These are phyloP conservation scores for Mucor irregularis DNA, from an alignment of 371 early-diverging fungal species.

Conservation along the genomic window DNA sequence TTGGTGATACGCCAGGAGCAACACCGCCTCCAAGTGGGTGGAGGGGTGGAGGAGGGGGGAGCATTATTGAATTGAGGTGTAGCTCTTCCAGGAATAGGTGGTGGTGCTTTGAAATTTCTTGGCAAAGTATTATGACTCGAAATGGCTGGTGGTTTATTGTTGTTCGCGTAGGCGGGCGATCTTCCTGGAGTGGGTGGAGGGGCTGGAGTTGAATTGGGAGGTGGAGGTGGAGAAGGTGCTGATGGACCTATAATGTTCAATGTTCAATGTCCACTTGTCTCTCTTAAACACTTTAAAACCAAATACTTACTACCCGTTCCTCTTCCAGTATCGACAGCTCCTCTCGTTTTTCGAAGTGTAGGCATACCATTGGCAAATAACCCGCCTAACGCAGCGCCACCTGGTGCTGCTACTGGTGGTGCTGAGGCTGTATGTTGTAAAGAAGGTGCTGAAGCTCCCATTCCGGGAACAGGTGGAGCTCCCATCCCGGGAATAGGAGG, in stretches of 20 bases:
- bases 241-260: not conserved
- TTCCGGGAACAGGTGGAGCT: slow-evolving; percentile 21
- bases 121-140: slow-evolving; percentile 29
- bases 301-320: slow-evolving; percentile 14
- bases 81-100: slow-evolving; percentile 37
- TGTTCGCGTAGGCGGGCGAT: slow-evolving; percentile 9
- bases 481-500: slow-evolving; percentile 43
- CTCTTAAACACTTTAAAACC: not conserved
- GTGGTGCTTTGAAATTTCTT: slow-evolving; percentile 41
- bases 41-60: slow-evolving; percentile 23
- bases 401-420: slow-evolving; percentile 17
- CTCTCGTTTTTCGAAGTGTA: slow-evolving; percentile 55
- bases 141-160: slow-evolving; percentile 9
- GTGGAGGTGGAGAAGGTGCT: slow-evolving; percentile 22
- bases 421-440: slow-evolving; percentile 20
- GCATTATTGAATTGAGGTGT: slow-evolving; percentile 20
- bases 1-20: slow-evolving; percentile 24
- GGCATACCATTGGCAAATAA: slow-evolving; percentile 72
- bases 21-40: slow-evolving; percentile 11
- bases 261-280: not conserved
- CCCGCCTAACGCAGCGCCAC: slow-evolving; percentile 55
- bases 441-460: slow-evolving; percentile 10
- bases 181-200: slow-evolving; percentile 9
- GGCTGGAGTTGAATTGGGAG: not conserved
- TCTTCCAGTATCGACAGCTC: slow-evolving; percentile 43